Evolutionary conservation across 169 alveolate species (phyloP).

Genomic region (Plasmodium falciparum): DNA sequence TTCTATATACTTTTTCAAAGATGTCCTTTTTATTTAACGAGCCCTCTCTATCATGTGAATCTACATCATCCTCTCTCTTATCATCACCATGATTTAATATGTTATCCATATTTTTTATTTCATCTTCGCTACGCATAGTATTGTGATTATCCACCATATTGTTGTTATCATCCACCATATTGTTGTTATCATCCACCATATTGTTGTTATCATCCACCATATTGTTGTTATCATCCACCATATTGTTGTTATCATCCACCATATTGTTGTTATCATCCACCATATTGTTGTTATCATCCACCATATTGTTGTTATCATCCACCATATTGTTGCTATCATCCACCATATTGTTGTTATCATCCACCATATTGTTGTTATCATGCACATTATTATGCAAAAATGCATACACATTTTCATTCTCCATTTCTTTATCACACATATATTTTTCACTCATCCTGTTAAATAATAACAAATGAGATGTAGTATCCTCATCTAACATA

Average conservation of each 20-base stretch:
- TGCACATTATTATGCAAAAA: no score
- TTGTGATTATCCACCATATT: background rate
- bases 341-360: no score
- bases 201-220: background rate
- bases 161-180: background rate
- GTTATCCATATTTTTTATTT: background rate
- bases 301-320: no score
- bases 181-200: background rate
- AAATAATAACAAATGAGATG: no score
- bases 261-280: no score
- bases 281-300: no score
- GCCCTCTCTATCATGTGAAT: background rate
- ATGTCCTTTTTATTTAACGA: conserved; percentile 3
- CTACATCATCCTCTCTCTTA: background rate
- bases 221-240: background rate
- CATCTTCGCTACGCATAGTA: background rate
- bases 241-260: no score
- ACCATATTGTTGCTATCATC: no score
- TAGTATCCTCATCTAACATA: background rate
- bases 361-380: no score
- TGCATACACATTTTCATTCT: background rate
- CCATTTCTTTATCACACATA: background rate
- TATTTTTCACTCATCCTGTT: background rate
- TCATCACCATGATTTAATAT: background rate
- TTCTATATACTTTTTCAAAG: conserved; percentile 16